Evolutionary conservation across 1,284 basidiomycete species (phyloP).

Genomic region (Ceratobasidium sp.): DNA sequence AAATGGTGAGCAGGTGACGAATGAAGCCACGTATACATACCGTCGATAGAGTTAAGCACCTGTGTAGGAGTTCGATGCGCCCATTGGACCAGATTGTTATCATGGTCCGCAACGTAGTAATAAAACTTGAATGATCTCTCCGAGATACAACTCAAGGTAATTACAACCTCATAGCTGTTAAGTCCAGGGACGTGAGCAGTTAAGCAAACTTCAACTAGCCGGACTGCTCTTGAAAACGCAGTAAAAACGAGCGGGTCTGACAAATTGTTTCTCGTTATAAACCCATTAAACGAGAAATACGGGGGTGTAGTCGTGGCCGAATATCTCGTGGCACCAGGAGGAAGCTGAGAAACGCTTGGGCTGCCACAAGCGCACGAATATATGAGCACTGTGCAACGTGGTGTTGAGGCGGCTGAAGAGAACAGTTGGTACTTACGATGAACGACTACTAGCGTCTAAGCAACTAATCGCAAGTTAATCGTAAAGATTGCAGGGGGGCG

Average conservation of each 20-base stretch:
- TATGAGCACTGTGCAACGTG: neutral
- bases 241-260: neutral
- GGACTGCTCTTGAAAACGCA: neutral
- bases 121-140: neutral
- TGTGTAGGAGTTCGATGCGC: neutral
- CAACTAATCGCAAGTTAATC: neutral
- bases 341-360: neutral
- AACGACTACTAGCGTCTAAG: neutral
- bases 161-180: neutral
- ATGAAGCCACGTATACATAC: neutral
- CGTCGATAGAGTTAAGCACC: neutral
- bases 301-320: neutral
- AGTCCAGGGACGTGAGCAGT: neutral
- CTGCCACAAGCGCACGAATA: neutral
- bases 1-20: neutral
- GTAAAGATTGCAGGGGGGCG: neutral
- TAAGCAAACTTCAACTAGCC: neutral
- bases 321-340: neutral
- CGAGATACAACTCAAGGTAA: neutral
- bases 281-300: neutral
- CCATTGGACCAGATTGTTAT: neutral
- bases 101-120: conserved; percentile 14
- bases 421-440: neutral
- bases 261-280: conserved; percentile 6
- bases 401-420: too few relatives aligned